These are phyloP conservation scores for Coemansia sp. DNA, from an alignment of 192 early-diverging fungal genomes.

Conservation along the genomic window DNA sequence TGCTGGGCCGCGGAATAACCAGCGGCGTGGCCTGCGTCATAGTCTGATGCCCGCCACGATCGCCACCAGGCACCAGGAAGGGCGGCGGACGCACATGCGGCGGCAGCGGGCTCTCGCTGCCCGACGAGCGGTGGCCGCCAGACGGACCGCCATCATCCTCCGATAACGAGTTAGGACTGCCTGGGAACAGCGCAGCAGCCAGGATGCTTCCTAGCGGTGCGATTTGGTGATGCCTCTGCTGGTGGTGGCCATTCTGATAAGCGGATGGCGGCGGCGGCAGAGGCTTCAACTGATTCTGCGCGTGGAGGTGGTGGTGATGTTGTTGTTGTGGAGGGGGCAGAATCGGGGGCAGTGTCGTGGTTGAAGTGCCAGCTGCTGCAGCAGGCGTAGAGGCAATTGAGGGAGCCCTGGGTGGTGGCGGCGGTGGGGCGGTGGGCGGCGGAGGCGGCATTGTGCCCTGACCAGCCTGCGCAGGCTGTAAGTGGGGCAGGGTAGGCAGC, in stretches of 20 bases:
- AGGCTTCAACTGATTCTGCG: slow-evolving; percentile 13
- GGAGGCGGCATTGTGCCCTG: slow-evolving; percentile 50
- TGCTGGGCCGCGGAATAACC: slow-evolving; percentile 43
- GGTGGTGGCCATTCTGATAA: slow-evolving; percentile 13
- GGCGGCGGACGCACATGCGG: slow-evolving; percentile 37
- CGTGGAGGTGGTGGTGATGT: not conserved
- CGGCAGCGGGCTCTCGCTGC: slow-evolving; percentile 49
- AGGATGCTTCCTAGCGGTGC: slow-evolving; percentile 44
- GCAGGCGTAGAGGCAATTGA: not conserved
- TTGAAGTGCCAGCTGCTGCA: not conserved
- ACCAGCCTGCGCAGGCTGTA: slow-evolving; percentile 43
- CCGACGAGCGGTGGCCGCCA: slow-evolving; percentile 48
- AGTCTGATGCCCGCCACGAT: slow-evolving; percentile 52
- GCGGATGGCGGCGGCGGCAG: not conserved
- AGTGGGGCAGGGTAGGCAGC: slow-evolving; percentile 46
- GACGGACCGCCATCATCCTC: slow-evolving; percentile 43
- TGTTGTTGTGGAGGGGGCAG: slow-evolving; percentile 2
- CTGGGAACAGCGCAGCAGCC: slow-evolving; percentile 47
- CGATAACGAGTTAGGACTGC: slow-evolving; percentile 44
- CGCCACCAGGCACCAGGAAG: slow-evolving; percentile 46
- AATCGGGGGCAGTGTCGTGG: slow-evolving; percentile 36
- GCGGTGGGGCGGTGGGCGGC: slow-evolving; percentile 29
- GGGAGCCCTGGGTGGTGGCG: slow-evolving; percentile 4
- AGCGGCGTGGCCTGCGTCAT: slow-evolving; percentile 49
- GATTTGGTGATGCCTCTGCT: slow-evolving; percentile 25